Evolutionary conservation across 192 early-diverging fungal species (phyloP).

Genomic region (Entomortierella chlamydospora): DNA sequence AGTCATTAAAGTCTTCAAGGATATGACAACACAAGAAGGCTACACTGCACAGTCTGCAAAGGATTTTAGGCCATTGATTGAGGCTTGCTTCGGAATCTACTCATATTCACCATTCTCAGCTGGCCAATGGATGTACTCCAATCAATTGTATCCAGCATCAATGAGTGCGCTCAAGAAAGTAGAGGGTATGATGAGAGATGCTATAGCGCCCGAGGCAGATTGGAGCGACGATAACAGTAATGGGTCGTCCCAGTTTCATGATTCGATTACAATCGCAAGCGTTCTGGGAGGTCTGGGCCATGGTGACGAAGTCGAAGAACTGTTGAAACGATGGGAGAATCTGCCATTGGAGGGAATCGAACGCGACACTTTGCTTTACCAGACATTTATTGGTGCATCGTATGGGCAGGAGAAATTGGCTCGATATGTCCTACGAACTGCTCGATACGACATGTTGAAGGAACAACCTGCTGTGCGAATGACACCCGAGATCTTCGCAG

Average conservation of each 20-base stretch:
- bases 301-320: constrained; percentile 32
- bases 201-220: background rate
- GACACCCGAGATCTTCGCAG: constrained; percentile 38
- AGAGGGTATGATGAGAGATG: constrained; percentile 28
- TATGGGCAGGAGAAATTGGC: constrained; percentile 38
- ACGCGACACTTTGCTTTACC: constrained; percentile 34
- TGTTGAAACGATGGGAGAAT: constrained; percentile 36
- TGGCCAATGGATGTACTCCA: constrained; percentile 48
- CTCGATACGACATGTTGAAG: constrained; percentile 29
- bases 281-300: constrained; percentile 39
- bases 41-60: constrained; percentile 15
- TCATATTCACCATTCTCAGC: constrained; percentile 37
- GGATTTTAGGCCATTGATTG: constrained; percentile 35
- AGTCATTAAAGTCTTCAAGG: constrained; percentile 33
- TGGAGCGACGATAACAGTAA: too few relatives aligned
- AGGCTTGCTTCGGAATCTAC: constrained; percentile 44
- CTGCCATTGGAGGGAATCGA: constrained; percentile 32
- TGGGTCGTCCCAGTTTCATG: constrained; percentile 16
- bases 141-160: constrained; percentile 32
- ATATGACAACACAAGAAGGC: constrained; percentile 23
- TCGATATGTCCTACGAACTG: constrained; percentile 8
- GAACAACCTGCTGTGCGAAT: constrained; percentile 30
- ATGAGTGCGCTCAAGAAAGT: constrained; percentile 14
- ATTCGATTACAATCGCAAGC: constrained; percentile 23
- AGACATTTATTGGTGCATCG: constrained; percentile 45